phyloP scores from a whole-genome alignment of 169 alveolate species.

The Eimeria zaria region DNA sequence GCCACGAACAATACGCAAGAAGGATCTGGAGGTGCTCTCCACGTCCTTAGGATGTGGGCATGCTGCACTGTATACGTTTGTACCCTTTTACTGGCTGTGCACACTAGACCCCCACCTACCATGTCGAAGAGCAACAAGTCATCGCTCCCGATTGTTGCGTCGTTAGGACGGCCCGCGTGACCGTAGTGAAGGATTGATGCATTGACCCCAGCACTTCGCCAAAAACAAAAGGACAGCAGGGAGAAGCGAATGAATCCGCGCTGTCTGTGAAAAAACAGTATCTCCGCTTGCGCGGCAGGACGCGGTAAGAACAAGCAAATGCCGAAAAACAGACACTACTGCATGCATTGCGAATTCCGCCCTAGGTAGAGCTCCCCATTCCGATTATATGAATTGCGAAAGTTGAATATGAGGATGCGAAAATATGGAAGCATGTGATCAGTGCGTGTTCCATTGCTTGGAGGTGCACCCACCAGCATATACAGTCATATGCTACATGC shows the following conservation, averaged over 20 bases:
- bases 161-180: conserved; percentile 85
- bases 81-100: background rate
- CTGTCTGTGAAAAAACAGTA: background rate
- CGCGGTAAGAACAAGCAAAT: background rate
- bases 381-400: background rate
- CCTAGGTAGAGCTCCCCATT: background rate
- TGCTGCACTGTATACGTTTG: background rate
- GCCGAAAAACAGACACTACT: background rate
- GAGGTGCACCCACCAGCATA: conserved; percentile 70
- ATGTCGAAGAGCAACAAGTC: conserved; percentile 82
- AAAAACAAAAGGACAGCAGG: background rate
- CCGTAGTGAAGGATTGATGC: conserved; percentile 85
- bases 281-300: background rate
- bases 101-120: conserved; percentile 1
- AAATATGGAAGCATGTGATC: background rate
- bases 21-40: background rate
- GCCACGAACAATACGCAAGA: background rate
- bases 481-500: conserved; percentile 83
- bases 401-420: background rate
- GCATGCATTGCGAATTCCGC: background rate
- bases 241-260: background rate
- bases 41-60: background rate
- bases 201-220: conserved; percentile 68
- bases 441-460: background rate
- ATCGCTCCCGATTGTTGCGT: conserved; percentile 28